Conservation (phyloP, 768 basidiomycete species). For the Suillus luteus region DNA sequence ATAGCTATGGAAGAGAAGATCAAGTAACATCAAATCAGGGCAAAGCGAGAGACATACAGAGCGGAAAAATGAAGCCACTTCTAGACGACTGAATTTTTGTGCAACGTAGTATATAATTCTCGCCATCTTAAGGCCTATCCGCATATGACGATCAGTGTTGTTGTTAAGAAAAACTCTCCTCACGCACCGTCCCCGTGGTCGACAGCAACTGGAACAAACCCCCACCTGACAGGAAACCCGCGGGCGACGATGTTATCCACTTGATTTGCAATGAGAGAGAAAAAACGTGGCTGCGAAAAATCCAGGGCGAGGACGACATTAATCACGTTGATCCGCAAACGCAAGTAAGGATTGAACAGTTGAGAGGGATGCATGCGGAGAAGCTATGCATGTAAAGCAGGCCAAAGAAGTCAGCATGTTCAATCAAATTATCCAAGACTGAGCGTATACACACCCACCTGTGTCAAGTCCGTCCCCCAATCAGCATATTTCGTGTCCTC, state of each 20-base stretch:
- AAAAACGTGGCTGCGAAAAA: conserved; percentile 59
- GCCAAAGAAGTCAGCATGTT: conserved; percentile 10
- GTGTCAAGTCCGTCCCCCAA: conserved; percentile 45
- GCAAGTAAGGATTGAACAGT: conserved; percentile 77
- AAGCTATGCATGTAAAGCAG: conserved; percentile 23
- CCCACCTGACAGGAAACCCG: conserved; percentile 79
- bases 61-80: conserved; percentile 49
- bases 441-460: conserved; percentile 43
- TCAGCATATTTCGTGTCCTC: conserved; percentile 67
- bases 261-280: conserved; percentile 64
- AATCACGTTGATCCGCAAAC: conserved; percentile 78
- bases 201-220: conserved; percentile 75
- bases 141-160: neutral
- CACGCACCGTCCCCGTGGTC: conserved; percentile 42
- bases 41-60: neutral
- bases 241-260: conserved; percentile 73
- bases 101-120: conserved; percentile 69
- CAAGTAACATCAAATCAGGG: conserved; percentile 6
- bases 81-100: conserved; percentile 59
- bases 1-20: conserved; percentile 34
- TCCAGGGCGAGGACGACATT: conserved; percentile 85
- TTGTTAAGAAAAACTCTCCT: conserved; percentile 12
- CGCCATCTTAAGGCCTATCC: conserved; percentile 67
- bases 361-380: conserved; percentile 35
- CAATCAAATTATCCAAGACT: neutral